Percentiles rank a stretch among this genome's conserved stretches.
These are phyloP conservation scores for Cystobasidiaceae sp. DNA, from an alignment of 1,284 basidiomycete species.

Conservation along the genomic window DNA sequence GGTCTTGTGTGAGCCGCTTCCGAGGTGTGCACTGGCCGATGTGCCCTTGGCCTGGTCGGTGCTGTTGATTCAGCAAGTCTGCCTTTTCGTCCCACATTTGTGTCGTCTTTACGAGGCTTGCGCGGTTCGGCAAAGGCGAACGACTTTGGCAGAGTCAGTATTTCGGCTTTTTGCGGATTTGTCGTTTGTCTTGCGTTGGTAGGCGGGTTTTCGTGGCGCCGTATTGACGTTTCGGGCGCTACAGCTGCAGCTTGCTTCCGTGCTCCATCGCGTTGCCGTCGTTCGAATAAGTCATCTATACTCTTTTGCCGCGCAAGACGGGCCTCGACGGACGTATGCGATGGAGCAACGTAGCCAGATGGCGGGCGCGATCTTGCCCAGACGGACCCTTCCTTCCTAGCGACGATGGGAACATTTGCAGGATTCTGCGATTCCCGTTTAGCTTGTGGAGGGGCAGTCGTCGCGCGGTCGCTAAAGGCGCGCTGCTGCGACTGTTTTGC, in stretches of 20 bases:
- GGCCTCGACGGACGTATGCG: background rate
- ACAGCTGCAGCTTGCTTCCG: background rate
- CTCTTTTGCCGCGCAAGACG: background rate
- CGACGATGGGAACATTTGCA: too few relatives aligned
- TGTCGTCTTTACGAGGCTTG: background rate
- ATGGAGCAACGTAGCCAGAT: background rate
- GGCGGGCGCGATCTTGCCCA: background rate
- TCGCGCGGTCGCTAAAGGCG: background rate
- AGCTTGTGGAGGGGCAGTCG: background rate
- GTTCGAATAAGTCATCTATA: conserved; percentile 18
- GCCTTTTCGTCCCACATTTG: background rate
- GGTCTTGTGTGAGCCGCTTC: too few relatives aligned
- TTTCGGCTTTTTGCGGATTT: too few relatives aligned
- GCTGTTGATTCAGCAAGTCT: too few relatives aligned
- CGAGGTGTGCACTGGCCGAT: too few relatives aligned
- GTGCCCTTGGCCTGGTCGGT: too few relatives aligned
- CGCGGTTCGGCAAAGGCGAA: background rate
- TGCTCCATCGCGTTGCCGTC: conserved; percentile 2
- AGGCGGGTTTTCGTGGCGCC: too few relatives aligned
- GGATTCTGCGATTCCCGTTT: too few relatives aligned
- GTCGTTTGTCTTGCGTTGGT: background rate
- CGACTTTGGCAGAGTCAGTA: background rate
- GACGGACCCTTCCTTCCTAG: too few relatives aligned
- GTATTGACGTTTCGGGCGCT: background rate
- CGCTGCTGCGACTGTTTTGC: background rate